Evolutionary conservation across 2,329 filamentous ascomycete species (phyloP).

Genomic region (Polychaeton citri): DNA sequence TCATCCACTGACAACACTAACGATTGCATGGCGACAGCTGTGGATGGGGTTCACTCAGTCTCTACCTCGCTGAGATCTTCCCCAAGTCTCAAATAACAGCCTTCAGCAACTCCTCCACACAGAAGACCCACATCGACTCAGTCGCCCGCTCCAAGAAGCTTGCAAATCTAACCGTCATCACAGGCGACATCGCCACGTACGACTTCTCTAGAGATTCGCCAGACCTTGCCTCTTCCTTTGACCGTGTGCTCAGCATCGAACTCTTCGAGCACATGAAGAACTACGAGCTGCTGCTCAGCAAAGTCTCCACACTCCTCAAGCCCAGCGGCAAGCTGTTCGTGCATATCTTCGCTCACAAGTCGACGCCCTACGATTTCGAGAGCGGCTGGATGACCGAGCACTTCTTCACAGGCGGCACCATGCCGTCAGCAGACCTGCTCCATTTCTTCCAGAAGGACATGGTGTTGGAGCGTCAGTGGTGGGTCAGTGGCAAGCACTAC

Average conservation of each 20-base stretch:
- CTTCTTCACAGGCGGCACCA: conserved; percentile 62
- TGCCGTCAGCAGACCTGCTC: conserved; percentile 54
- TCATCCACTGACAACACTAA: not conserved
- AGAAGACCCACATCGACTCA: conserved; percentile 53
- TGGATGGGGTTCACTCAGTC: conserved; percentile 53
- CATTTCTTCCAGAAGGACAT: conserved; percentile 54
- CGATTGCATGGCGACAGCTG: conserved; percentile 33
- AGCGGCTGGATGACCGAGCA: conserved; percentile 61
- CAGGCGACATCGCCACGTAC: conserved; percentile 53
- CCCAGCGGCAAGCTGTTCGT: conserved; percentile 55
- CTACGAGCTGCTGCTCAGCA: conserved; percentile 53
- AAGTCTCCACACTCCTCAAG: conserved; percentile 46
- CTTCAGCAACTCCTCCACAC: conserved; percentile 57
- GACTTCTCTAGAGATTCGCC: conserved; percentile 40
- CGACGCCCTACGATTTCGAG: conserved; percentile 57
- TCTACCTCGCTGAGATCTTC: conserved; percentile 53
- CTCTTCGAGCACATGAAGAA: conserved; percentile 70
- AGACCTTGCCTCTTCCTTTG: conserved; percentile 31
- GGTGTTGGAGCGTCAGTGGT: conserved; percentile 51
- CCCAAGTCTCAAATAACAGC: conserved; percentile 50
- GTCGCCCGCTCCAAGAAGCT: conserved; percentile 44
- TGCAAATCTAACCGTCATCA: conserved; percentile 49
- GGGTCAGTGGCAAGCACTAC: conserved; percentile 56
- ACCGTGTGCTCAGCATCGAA: conserved; percentile 56
- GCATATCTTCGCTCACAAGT: conserved; percentile 53